Evolutionary conservation across 345 rosid genomes (phyloP), one percentile per base, ranked within the genome.

Genomic region (Salix dunnii): DNA sequence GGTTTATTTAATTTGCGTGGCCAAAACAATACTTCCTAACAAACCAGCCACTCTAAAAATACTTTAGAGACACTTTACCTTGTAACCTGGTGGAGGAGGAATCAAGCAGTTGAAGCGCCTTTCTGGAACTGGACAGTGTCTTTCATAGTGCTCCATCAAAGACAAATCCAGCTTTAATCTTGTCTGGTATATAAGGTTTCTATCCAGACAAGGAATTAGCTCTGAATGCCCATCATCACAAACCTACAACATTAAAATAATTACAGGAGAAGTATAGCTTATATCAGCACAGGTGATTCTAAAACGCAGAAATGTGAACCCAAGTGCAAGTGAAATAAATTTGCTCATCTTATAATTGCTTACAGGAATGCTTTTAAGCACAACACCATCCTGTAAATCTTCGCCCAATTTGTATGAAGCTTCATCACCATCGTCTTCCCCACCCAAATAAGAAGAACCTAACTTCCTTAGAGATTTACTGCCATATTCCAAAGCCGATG

Each of bases 101-200:
- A 96, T 84, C 77, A 93, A 82, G 81, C 98, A 96, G 83, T 96
- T 96, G 83, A 80, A 92, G 25, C 98, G 96, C 1, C 99, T 91
- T 68, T 91, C 90, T 0, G 87, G 83, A 17, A 96, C 95, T 25
- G 99, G 99, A 64, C 99, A 96, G 51, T 92, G 99, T 67, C 91
- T 87, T 75, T 96, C 99, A 68, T 96, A 92, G 80, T 96, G 99
- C 85, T 93, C 99, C 99, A 96, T 96, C 63, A 96, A 80, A 16
- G 93, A 40, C 81, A 93, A 79, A 80, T 96, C 92, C 42, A 81
- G 91, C 85, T 89, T 96, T 84, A 93, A 48, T 78, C 85, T 96
- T 83, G 91, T 40, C 81, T 96, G 96, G 73, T 96, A 93, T 28
- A 88, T 91, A 60, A 93, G 92, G 77, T 88, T 87, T 65, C 97